Base-by-base conservation (phyloP, 371 early-diverging fungal genomes). In the Syncephalis plumigaleata region DNA sequence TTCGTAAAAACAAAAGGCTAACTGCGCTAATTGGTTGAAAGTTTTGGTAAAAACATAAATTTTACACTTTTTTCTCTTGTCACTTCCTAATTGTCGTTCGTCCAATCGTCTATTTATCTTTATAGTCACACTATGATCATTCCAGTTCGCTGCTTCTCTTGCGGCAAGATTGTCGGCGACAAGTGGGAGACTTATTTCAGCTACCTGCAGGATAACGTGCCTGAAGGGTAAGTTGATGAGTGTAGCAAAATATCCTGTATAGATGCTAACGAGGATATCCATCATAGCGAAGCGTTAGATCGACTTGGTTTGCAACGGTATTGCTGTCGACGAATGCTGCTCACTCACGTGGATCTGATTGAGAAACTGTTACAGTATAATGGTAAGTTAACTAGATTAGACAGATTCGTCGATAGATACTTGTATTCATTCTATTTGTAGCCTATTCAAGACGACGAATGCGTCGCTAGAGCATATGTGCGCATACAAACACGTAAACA, bases 271-370 rank as follows among this genome's bases (percentile, higher is more conserved):
- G n/a, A 43, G 37, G 22, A 9, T 37, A 7, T n/a, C 22, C 25
- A 43, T 17, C 54, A 53, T 52, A 87, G 87, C 55, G 83, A 88
- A 55, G 93, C 98, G 24, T 70, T 99, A 52, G 87, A 90, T 55
- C 71, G 79, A 36, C 77, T 98, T 46, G 95, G 91, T 38, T 70
- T 99, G 50, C 87, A 87, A 71, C 77, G 99, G 46, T 94, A 93
- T 55, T 99, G 99, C 78, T 99, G 99, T 73, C 73, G 99, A 50
- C 81, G 98, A 55, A 98, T 98, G 96, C 84, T 97, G 27, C 75
- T 99, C 42, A 92, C 95, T 11, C 98, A 98, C 64, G 97, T 98
- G 27, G 98, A 99, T 56, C 73, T 98, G 60, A 97, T 98, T 63
- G 98, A 98, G 61, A 98, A 98, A 66, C 71, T 98, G 24, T 64